Conservation (phyloP, 2,329 filamentous ascomycete genomes). For the Fusarium kyushuense region DNA sequence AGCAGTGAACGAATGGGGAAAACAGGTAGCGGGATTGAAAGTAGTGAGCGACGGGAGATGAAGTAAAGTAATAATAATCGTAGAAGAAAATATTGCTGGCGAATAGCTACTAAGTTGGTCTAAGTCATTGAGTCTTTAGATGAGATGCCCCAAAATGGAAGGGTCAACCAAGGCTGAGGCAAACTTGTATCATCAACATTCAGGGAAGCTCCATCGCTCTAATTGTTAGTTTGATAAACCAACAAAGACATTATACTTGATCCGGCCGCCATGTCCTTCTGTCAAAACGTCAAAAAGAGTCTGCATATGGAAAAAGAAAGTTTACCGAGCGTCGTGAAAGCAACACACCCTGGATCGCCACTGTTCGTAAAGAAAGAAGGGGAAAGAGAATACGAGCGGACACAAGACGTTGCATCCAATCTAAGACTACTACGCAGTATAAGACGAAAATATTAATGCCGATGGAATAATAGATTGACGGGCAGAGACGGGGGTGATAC, state of each 20-base stretch:
- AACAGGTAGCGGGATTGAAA: background rate
- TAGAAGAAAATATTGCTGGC: conserved; percentile 9
- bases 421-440: conserved; percentile 9
- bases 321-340: conserved; percentile 21
- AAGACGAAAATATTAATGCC: conserved; percentile 5
- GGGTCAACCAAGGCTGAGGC: background rate
- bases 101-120: background rate
- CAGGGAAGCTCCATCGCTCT: background rate
- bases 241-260: background rate
- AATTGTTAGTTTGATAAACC: background rate
- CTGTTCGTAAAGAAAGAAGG: conserved; percentile 11
- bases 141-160: conserved; percentile 37
- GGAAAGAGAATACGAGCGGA: background rate
- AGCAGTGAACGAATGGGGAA: background rate
- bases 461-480: conserved; percentile 21
- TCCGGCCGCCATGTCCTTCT: background rate
- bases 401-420: conserved; percentile 4
- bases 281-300: conserved; percentile 11
- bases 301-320: conserved; percentile 13
- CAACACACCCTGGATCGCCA: conserved; percentile 4
- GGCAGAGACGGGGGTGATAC: conserved; percentile 26
- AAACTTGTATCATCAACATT: background rate
- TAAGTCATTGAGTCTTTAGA: conserved; percentile 18
- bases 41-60: conserved; percentile 14
- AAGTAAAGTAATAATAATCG: background rate